These are phyloP conservation scores for Annona squamosa DNA, from an alignment of 164 flowering plant species.

Conservation along the genomic window DNA sequence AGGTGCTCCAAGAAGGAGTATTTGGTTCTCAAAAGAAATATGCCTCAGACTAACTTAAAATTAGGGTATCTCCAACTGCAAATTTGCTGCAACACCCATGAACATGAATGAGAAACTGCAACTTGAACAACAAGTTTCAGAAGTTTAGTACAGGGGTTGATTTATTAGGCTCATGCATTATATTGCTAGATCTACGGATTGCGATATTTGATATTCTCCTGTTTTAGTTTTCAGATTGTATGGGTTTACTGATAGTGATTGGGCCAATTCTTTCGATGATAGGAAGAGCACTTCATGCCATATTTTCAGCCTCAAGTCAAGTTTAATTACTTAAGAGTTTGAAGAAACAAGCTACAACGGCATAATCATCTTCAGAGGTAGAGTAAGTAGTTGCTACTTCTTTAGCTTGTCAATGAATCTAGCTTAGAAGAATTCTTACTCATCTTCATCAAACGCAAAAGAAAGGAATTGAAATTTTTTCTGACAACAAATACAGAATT, in stretches of 20 bases:
- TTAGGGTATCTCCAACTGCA: too few relatives aligned
- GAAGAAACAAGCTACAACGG: not conserved
- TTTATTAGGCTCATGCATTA: not conserved
- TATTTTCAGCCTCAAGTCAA: not conserved
- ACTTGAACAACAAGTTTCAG: not conserved
- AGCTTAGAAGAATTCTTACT: too few relatives aligned
- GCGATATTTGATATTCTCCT: not conserved
- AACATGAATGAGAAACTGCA: too few relatives aligned
- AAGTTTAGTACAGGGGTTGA: not conserved
- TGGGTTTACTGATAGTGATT: not conserved
- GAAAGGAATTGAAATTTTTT: not conserved
- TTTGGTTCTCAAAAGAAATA: too few relatives aligned
- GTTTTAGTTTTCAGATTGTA: not conserved
- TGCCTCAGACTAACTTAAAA: too few relatives aligned
- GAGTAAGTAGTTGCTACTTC: not conserved
- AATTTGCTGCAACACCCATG: too few relatives aligned
- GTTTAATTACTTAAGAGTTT: not conserved
- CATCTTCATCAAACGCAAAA: not conserved
- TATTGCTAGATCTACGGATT: not conserved
- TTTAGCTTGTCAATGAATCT: too few relatives aligned
- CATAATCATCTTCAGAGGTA: not conserved
- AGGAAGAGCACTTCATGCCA: not conserved
- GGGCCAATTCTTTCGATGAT: not conserved
- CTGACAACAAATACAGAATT: not conserved
- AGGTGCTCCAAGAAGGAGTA: too few relatives aligned